A percentile compares a stretch with the other conserved stretches of the same genome.
Evolutionary conservation across 306 rosid genomes (phyloP).

Genomic region (Castanopsis chinensis): DNA sequence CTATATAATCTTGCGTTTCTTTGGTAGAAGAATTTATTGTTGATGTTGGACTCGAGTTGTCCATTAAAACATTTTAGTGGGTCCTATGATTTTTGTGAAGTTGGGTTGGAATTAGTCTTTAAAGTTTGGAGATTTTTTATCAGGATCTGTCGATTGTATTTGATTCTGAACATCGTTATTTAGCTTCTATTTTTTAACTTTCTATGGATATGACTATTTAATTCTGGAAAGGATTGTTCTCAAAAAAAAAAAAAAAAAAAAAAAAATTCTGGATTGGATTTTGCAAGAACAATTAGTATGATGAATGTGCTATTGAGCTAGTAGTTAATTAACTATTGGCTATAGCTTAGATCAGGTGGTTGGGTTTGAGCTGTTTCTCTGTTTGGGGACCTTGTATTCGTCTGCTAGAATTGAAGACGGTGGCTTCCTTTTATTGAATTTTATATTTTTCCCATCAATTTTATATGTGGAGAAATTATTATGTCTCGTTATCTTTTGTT

Average conservation of each 20-base stretch:
- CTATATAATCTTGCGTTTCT: neutral
- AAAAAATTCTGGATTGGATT: neutral
- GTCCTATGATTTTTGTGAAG: neutral
- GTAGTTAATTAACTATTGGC: neutral
- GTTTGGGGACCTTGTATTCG: neutral
- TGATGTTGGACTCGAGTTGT: neutral
- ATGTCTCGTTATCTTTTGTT: no score
- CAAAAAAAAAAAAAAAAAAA: no score
- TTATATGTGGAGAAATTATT: neutral
- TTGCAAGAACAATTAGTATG: constrained; percentile 1
- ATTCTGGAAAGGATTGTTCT: neutral
- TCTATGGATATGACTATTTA: neutral
- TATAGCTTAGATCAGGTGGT: constrained; percentile 1
- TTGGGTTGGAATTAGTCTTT: constrained; percentile 21
- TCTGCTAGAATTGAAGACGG: no score
- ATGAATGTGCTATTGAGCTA: neutral
- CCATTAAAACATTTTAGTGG: constrained; percentile 2
- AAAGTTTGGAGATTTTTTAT: constrained; percentile 8
- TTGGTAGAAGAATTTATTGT: neutral
- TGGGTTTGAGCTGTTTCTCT: constrained; percentile 14
- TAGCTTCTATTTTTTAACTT: neutral
- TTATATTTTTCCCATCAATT: neutral
- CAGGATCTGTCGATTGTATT: constrained; percentile 17
- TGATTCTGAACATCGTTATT: neutral
- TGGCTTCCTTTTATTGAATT: neutral